These are phyloP conservation scores for Moniliophthora roreri DNA, from an alignment of 1,284 basidiomycete species.

Conservation along the genomic window DNA sequence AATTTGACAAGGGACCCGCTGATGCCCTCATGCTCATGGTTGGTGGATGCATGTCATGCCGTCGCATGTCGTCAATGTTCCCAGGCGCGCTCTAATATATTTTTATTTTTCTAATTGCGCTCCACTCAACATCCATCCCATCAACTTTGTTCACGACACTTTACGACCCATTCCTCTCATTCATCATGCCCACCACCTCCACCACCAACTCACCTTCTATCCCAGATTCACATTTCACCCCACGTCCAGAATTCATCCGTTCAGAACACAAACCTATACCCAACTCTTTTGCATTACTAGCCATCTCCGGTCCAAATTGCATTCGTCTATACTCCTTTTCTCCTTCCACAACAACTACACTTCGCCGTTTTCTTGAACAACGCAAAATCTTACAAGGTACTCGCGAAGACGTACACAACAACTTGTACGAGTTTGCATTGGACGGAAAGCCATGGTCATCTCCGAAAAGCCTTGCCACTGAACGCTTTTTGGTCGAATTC, in stretches of 20 bases:
- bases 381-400: constrained; percentile 42
- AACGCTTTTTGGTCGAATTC: constrained; percentile 69
- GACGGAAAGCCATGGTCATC: constrained; percentile 71
- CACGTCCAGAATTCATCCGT: constrained; percentile 68
- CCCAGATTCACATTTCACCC: constrained; percentile 51
- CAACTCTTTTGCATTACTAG: constrained; percentile 66
- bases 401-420: constrained; percentile 57
- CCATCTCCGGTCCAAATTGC: constrained; percentile 60
- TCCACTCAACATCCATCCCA: constrained; percentile 11
- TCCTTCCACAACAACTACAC: constrained; percentile 43
- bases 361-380: constrained; percentile 56
- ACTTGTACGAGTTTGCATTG: constrained; percentile 64
- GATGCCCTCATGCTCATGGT: no score
- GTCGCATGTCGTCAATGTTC: no score
- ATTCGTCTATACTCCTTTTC: constrained; percentile 72
- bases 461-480: constrained; percentile 61
- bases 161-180: constrained; percentile 6
- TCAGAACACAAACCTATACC: constrained; percentile 43
- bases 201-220: no score
- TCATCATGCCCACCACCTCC: constrained; percentile 21
- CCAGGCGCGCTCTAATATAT: neutral
- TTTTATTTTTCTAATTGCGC: neutral
- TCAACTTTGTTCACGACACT: constrained; percentile 8
- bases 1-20: no score
- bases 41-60: no score